Evolutionary conservation across 805 yeast genomes (phyloP).

Genomic region (Wickerhamiella spandovensis): DNA sequence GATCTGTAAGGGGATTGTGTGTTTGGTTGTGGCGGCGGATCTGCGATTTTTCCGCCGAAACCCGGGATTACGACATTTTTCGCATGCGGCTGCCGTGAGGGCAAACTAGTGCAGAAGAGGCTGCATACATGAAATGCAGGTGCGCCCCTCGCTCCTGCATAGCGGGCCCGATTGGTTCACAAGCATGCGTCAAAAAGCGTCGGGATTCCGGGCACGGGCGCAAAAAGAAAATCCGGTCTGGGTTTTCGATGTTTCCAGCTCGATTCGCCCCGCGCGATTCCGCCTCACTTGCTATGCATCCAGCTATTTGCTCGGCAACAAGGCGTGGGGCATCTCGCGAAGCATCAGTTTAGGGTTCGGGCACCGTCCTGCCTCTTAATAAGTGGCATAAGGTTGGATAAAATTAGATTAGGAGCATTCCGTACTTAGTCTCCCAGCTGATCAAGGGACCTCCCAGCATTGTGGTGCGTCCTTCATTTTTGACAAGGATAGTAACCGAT

Average conservation of each 20-base stretch:
- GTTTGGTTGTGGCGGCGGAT: no score
- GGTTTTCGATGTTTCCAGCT: no score
- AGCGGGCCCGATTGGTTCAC: background rate
- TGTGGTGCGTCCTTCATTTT: background rate
- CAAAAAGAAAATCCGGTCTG: no score
- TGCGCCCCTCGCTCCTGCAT: background rate
- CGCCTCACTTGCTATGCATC: no score
- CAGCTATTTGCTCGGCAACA: background rate
- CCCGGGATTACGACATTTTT: background rate
- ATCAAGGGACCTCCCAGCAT: background rate
- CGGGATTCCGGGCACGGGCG: no score
- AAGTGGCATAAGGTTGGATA: background rate
- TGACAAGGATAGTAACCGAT: background rate
- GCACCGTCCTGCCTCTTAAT: background rate
- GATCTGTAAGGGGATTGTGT: no score
- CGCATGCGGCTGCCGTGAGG: background rate
- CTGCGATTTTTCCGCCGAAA: no score
- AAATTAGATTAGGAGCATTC: background rate
- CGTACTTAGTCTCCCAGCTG: background rate
- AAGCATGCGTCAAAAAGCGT: background rate
- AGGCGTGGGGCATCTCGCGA: background rate
- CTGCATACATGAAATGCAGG: background rate
- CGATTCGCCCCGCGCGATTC: no score
- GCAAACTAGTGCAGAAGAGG: background rate
- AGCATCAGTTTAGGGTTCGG: background rate